Base-by-base conservation (phyloP, 1,139 yeast species). In the Pichia sp. region DNA sequence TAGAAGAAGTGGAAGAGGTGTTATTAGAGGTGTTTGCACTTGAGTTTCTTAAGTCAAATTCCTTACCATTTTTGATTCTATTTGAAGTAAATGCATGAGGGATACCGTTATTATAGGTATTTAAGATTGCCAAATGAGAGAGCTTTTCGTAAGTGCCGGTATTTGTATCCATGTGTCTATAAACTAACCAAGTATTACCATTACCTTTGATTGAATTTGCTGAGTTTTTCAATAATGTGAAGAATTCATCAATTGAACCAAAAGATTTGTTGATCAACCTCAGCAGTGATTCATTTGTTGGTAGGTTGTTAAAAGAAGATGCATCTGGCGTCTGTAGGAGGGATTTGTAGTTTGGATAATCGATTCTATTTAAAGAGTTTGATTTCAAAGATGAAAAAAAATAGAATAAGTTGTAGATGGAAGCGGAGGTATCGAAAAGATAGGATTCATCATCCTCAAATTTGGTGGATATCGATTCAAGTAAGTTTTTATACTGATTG, bases 21-120 rank as follows among this genome's bases (percentile, higher is more conserved):
- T 38, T 38, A 18, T 11, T 39, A 16, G 15, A 16, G 5, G 24
- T 18, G 12, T 49, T 40, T 20, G 47, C 50, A n/a, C 48, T 24
- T 22, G 42, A 38, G 12, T 46, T 27, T 42, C 54, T 56, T 40
- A 51, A 55, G 36, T 57, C 57, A 23, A 54, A 61, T 34, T 54
- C 51, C 50, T 58, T 56, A 40, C 63, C 59, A 16, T 53, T 45
- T n/a, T 58, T 58, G 36, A 77, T 54, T 63, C 78, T 82, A 22
- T 80, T 80, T 6, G 78, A 69, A 56, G 79, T 70, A 47, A 76
- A 62, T 12, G 74, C 66, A 57, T 76, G 80, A 39, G 87, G 85
- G 18, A 80, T 71, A 11, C 92, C 92, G 11, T 82, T 76, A 58
- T 83, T 82, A 63, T 83, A 85, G n/a, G 92, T 84, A 68, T 84